Evolutionary conservation across 2,329 filamentous ascomycete species (phyloP).

Genomic region (Pseudopithomyces chartarum): DNA sequence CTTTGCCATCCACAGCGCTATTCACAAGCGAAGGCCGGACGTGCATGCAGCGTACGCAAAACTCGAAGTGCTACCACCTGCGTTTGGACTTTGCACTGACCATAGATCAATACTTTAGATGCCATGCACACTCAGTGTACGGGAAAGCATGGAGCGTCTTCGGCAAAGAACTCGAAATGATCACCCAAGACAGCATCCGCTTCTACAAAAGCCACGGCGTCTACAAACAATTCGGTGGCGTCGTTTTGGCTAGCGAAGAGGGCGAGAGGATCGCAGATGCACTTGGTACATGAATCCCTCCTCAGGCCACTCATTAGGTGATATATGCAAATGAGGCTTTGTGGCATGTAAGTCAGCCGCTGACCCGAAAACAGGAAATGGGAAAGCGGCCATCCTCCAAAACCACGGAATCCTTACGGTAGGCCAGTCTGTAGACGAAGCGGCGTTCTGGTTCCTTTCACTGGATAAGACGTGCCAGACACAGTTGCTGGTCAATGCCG

Average conservation of each 20-base stretch:
- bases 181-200: conserved; percentile 53
- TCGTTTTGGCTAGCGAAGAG: conserved; percentile 50
- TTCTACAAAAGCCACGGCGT: conserved; percentile 50
- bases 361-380: conserved; percentile 19
- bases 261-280: conserved; percentile 51
- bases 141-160: conserved; percentile 56
- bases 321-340: not conserved
- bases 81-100: not conserved
- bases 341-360: not conserved
- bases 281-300: conserved; percentile 22
- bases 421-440: conserved; percentile 49
- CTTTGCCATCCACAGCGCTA: conserved; percentile 54
- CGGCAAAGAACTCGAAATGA: conserved; percentile 53
- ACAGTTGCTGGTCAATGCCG: conserved; percentile 52
- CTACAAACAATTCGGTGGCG: conserved; percentile 48
- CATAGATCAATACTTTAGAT: not conserved
- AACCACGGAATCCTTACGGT: conserved; percentile 49
- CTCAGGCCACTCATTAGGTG: not conserved
- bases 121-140: conserved; percentile 53
- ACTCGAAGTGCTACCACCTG: not conserved
- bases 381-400: conserved; percentile 46
- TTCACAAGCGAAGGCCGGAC: conserved; percentile 44
- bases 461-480: conserved; percentile 54
- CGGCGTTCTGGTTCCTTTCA: conserved; percentile 53
- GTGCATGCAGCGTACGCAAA: conserved; percentile 43